Base-by-base conservation (phyloP, 1,139 yeast genomes). In the Meyerozyma carpophila region DNA sequence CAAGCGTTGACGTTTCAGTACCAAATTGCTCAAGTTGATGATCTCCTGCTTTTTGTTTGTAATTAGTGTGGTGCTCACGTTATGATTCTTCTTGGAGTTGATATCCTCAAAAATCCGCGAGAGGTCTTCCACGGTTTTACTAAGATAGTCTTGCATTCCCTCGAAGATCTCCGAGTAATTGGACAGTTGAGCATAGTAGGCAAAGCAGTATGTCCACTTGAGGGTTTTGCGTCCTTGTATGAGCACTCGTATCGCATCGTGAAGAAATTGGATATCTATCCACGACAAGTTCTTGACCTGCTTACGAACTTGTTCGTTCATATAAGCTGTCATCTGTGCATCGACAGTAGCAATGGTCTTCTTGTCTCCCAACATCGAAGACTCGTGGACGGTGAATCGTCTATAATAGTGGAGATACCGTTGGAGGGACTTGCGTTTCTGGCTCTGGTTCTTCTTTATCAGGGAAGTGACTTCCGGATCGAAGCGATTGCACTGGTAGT, bases 161-260 rank as follows among this genome's bases (percentile, higher is more conserved):
- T 89, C 95, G 55, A 89, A 81, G 11, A 89, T 76, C 42, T 76
- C 75, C 6, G 79, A 73, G 51, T 71, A 69, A 46, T 76, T 69
- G 38, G 73, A 66, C 32, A 66, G 66, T 37, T 73, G 73, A 36
- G 89, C 69, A 59, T 83, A 88, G 57, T 68, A 93, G 3, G 89
- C 84, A 58, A 89, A 78, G 5, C 91, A 90, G 63, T 88, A 91
- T 0, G 97, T 82, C 98, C 98, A 93, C 64, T 89, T 87, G 43
- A 93, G 68, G 2, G 91, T 81, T 41, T 82, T 81, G 46, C 98
- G 72, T 2, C 96, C 88, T 44, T 75, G 77, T 32, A 83, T 71
- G 44, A 90, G 66, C 1, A 79, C 75, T 40, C 74, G 72, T 45
- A 85, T 82, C 40, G 93, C 82, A 48, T 85, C 94, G 8, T 82